Evolutionary conservation across 805 yeast species (phyloP).

Genomic region (Kodamaea hsintzibuensis): DNA sequence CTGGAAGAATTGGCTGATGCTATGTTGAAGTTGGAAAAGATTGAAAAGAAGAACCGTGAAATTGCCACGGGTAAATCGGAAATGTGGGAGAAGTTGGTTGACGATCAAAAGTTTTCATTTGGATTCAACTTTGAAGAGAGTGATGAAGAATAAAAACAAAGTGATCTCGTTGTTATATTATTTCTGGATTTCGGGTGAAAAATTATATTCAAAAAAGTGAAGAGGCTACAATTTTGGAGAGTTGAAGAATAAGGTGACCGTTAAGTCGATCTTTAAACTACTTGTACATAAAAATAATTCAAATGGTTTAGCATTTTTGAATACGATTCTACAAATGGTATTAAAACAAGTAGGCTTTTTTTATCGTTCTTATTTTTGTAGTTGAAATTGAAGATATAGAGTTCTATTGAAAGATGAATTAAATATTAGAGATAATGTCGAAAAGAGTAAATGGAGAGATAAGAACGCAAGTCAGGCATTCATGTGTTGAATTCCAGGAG

Average conservation of each 20-base stretch:
- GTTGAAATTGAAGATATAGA: too few relatives aligned
- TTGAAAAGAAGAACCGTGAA: slow-evolving; percentile 33
- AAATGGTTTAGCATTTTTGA: too few relatives aligned
- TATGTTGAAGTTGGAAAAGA: slow-evolving; percentile 28
- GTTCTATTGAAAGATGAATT: too few relatives aligned
- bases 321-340: too few relatives aligned
- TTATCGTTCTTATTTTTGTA: too few relatives aligned
- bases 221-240: neutral
- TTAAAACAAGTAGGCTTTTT: too few relatives aligned
- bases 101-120: slow-evolving; percentile 26
- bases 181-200: neutral
- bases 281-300: neutral
- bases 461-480: too few relatives aligned
- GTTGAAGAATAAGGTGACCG: neutral
- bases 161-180: neutral
- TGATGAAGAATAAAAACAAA: neutral
- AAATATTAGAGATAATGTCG: too few relatives aligned
- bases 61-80: slow-evolving; percentile 42
- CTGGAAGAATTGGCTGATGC: slow-evolving; percentile 33
- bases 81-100: slow-evolving; percentile 52
- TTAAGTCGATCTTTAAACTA: neutral
- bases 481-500: too few relatives aligned
- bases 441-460: too few relatives aligned
- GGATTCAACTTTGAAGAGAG: slow-evolving; percentile 19
- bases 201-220: neutral